phyloP scores from a whole-genome alignment of 2,329 filamentous ascomycete species.

The Pseudocercospora ulei region DNA sequence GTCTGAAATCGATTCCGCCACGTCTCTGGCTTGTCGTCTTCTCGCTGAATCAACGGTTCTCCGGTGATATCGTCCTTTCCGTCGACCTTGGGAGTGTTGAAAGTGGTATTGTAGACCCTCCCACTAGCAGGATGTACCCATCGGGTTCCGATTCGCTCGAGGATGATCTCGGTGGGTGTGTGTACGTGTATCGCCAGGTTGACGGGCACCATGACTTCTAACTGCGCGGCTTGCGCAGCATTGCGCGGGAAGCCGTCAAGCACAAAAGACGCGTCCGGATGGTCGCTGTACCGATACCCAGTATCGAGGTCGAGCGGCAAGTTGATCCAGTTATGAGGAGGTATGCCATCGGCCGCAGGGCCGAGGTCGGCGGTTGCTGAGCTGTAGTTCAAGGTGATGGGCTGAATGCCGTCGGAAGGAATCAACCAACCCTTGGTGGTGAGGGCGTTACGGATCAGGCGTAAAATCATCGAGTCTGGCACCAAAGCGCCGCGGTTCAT shows the following conservation, averaged over 20 bases:
- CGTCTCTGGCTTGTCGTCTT: constrained; percentile 77
- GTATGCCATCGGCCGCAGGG: constrained; percentile 19
- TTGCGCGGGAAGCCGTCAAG: constrained; percentile 95
- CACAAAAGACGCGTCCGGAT: constrained; percentile 77
- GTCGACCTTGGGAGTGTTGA: constrained; percentile 70
- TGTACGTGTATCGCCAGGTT: constrained; percentile 83
- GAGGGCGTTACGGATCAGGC: constrained; percentile 84
- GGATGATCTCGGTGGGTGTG: constrained; percentile 76
- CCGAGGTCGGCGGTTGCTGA: constrained; percentile 29
- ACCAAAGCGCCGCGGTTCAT: constrained; percentile 88
- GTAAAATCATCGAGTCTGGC: constrained; percentile 79
- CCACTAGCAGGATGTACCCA: constrained; percentile 92
- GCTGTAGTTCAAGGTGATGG: constrained; percentile 39
- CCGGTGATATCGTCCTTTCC: constrained; percentile 87
- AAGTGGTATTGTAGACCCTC: constrained; percentile 87
- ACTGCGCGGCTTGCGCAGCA: constrained; percentile 62
- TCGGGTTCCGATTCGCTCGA: constrained; percentile 79
- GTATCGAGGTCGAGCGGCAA: constrained; percentile 28
- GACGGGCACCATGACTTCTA: constrained; percentile 79
- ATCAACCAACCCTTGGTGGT: constrained; percentile 72
- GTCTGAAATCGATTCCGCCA: constrained; percentile 71
- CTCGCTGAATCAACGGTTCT: constrained; percentile 68
- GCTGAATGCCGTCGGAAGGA: constrained; percentile 36
- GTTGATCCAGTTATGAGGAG: constrained; percentile 37
- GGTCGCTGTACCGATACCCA: constrained; percentile 49